Percentiles rank a stretch among this genome's conserved stretches.
These are phyloP conservation scores for Pezicula rhizophila DNA, from an alignment of 2,329 filamentous ascomycete genomes.

Conservation along the genomic window DNA sequence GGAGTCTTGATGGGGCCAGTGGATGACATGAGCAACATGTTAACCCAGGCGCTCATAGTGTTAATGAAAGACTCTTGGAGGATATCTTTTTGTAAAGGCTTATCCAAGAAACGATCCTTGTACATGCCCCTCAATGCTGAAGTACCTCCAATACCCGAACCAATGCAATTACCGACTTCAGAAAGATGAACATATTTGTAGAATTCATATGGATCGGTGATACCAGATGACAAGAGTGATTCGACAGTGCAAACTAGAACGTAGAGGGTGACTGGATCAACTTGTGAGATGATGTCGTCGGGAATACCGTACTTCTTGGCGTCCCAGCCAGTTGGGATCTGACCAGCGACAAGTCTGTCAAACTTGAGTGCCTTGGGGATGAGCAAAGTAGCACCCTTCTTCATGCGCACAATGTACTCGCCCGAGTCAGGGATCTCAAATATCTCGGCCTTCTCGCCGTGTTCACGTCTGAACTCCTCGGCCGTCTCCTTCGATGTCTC, in stretches of 20 bases:
- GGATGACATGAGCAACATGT: conserved; percentile 96
- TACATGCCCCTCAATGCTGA: conserved; percentile 94
- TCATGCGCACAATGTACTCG: conserved; percentile 89
- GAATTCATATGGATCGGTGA: conserved; percentile 98
- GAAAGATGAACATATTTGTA: conserved; percentile 99
- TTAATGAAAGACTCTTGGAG: conserved; percentile 99
- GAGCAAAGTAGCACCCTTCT: conserved; percentile 90
- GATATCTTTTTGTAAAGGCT: conserved; percentile 97
- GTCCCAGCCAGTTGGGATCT: conserved; percentile 96
- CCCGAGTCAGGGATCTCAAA: conserved; percentile 92
- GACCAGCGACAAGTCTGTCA: conserved; percentile 93
- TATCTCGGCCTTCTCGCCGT: conserved; percentile 95
- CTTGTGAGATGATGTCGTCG: conserved; percentile 95
- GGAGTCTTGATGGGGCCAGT: conserved; percentile 98
- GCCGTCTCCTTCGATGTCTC: conserved; percentile 96
- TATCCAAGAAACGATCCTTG: conserved; percentile 93
- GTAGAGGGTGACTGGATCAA: conserved; percentile 93
- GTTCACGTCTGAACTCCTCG: conserved; percentile 93
- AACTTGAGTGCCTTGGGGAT: conserved; percentile 97
- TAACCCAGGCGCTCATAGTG: conserved; percentile 99
- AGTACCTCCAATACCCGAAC: conserved; percentile 96
- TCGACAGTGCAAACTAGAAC: conserved; percentile 92
- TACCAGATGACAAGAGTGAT: conserved; percentile 83
- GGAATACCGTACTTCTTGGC: conserved; percentile 93
- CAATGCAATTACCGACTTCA: conserved; percentile 95